Conservation (phyloP, 2,329 filamentous ascomycete species). For the Nannizziopsis barbatae region DNA sequence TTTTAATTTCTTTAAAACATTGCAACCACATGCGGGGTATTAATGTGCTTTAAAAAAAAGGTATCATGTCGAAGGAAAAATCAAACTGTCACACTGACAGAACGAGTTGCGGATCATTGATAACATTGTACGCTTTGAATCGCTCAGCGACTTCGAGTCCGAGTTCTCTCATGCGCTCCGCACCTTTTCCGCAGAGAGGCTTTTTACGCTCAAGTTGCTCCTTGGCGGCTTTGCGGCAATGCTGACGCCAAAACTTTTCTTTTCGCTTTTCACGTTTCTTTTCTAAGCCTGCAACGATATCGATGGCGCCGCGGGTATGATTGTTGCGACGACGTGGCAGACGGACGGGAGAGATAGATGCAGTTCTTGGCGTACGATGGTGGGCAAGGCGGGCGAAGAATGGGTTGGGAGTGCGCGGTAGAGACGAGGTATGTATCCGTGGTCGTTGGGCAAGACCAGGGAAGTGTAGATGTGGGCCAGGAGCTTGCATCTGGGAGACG, state of each 20-base stretch:
- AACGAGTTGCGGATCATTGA: conserved; percentile 50
- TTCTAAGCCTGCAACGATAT: conserved; percentile 93
- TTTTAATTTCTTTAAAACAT: not conserved
- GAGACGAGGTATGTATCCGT: conserved; percentile 68
- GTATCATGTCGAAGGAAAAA: not conserved
- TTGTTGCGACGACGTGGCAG: conserved; percentile 34
- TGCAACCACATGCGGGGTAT: too few relatives aligned
- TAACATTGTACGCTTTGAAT: conserved; percentile 53
- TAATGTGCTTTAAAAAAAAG: not conserved
- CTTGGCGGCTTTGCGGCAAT: conserved; percentile 70
- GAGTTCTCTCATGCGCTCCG: conserved; percentile 85
- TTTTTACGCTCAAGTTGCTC: conserved; percentile 51
- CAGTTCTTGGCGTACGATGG: conserved; percentile 24
- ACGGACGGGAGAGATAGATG: conserved; percentile 15
- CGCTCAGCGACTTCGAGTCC: conserved; percentile 81
- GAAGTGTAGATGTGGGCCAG: conserved; percentile 42
- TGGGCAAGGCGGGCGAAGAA: conserved; percentile 42
- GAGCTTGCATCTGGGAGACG: conserved; percentile 32
- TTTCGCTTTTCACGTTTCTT: conserved; percentile 84
- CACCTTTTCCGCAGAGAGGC: conserved; percentile 71
- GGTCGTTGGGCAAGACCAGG: conserved; percentile 51
- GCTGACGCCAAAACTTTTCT: conserved; percentile 84
- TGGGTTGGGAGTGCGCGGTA: conserved; percentile 66
- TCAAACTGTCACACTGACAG: conserved; percentile 49
- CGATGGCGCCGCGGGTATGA: conserved; percentile 83